Base-by-base conservation (phyloP, 305 asterid genomes). In the Solanum hybrid region DNA sequence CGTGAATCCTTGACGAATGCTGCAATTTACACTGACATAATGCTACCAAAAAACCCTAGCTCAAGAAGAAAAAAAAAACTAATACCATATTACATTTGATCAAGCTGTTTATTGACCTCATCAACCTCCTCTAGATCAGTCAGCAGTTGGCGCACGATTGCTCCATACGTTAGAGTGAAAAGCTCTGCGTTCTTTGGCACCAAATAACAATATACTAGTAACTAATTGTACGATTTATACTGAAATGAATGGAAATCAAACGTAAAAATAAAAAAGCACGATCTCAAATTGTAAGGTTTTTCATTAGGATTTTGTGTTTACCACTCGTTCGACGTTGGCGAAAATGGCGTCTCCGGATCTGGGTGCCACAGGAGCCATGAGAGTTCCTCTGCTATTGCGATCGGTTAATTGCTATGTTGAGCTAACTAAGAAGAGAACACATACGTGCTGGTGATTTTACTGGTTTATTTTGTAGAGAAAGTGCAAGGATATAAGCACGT, bases 81-180 rank as follows among this genome's bases (percentile, higher is more conserved):
- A 83, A 17, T 5, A 83, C 37, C 33, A 82, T 22, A n/a, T 91
- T 91, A 97, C 98, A 96, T 97, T 91, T 96, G 99, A 91, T 96
- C 99, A 79, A 96, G 99, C 96, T 96, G 98, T 86, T 96, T 97
- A 92, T 97, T 97, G 92, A 96, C 99, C 94, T 97, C 99, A 85
- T 95, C 99, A 72, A 97, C 99, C 93, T 96, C 99, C 92, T 97
- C 99, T 93, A 96, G 96, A 96, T 97, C 99, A 87, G 98, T 96
- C 17, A 97, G 89, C 92, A 97, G 92, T 94, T 97, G 99, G 91
- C 99, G 97, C 87, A 97, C 98, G 89, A 96, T 95, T 38, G 99
- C 99, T 78, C 99, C 99, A 72, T 97, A 96, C 22, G 98, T 97
- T 79, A 97, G 92, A 87, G 99, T 97, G 93, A 97, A 97, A 89